Evolutionary conservation across 2,329 filamentous ascomycete species (phyloP).

Genomic region (Cercospora zeina): DNA sequence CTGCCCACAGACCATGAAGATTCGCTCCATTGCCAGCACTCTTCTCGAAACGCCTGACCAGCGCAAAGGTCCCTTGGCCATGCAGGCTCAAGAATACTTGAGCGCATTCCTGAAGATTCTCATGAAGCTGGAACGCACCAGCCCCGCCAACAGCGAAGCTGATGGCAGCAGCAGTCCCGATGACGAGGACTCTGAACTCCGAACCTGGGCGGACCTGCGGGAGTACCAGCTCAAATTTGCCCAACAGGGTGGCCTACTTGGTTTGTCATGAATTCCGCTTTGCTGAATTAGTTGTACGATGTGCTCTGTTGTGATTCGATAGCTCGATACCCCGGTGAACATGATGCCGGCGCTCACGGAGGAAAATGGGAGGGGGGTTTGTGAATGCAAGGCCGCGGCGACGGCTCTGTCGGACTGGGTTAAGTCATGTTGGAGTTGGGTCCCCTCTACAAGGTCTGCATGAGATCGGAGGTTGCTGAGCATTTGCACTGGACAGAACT

Average conservation of each 20-base stretch:
- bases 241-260: conserved; percentile 60
- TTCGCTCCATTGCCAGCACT: conserved; percentile 79
- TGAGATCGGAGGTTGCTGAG: conserved; percentile 10
- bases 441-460: not conserved
- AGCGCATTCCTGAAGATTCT: conserved; percentile 72
- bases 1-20: conserved; percentile 68
- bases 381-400: conserved; percentile 17
- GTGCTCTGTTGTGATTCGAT: conserved; percentile 21
- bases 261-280: conserved; percentile 31
- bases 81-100: conserved; percentile 69
- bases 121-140: conserved; percentile 69
- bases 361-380: not conserved
- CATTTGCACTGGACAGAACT: conserved; percentile 13
- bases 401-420: conserved; percentile 20
- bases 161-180: conserved; percentile 39
- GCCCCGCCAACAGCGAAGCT: conserved; percentile 50
- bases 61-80: conserved; percentile 54
- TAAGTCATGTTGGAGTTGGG: conserved; percentile 15
- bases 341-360: conserved; percentile 22
- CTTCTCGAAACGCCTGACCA: conserved; percentile 64
- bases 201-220: conserved; percentile 74
- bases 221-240: conserved; percentile 75
- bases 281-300: conserved; percentile 1
- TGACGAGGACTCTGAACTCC: conserved; percentile 73
- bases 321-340: conserved; percentile 26